phyloP scores from a whole-genome alignment of 768 basidiomycete species.

The Lentinula aciculospora region DNA sequence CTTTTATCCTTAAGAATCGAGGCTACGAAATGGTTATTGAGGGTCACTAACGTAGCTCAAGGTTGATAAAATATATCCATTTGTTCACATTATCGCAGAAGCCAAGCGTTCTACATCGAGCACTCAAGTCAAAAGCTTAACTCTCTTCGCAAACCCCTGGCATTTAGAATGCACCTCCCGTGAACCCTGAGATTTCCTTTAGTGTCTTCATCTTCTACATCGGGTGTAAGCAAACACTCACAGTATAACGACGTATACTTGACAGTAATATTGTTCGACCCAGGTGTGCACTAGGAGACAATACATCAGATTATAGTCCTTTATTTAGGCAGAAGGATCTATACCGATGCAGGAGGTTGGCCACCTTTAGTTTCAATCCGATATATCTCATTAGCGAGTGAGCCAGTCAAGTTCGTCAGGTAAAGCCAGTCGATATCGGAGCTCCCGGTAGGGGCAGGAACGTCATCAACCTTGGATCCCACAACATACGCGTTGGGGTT shows the following conservation, averaged over 20 bases:
- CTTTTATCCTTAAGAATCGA: no score
- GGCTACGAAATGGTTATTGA: no score
- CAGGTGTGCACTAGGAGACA: conserved; percentile 5
- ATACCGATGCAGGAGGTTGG: conserved; percentile 44
- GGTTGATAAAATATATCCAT: no score
- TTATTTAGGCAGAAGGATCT: conserved; percentile 10
- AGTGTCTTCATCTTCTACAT: not conserved
- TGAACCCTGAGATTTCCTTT: not conserved
- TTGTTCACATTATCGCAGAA: no score
- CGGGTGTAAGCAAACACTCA: not conserved
- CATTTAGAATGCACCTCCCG: conserved; percentile 1
- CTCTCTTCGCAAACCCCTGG: not conserved
- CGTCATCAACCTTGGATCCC: conserved; percentile 33
- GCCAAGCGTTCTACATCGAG: no score
- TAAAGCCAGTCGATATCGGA: conserved; percentile 53
- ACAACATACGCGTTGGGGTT: conserved; percentile 42
- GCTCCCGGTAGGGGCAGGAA: conserved; percentile 34
- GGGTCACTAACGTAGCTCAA: no score
- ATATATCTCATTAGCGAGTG: conserved; percentile 45
- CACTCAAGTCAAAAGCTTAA: not conserved
- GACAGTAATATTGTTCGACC: conserved; percentile 2
- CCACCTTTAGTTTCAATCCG: conserved; percentile 49
- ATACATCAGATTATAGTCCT: not conserved
- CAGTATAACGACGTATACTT: conserved; percentile 9
- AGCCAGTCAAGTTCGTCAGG: conserved; percentile 32